Evolutionary conservation across 2,329 filamentous ascomycete species (phyloP).

Genomic region (Alternaria sp.): DNA sequence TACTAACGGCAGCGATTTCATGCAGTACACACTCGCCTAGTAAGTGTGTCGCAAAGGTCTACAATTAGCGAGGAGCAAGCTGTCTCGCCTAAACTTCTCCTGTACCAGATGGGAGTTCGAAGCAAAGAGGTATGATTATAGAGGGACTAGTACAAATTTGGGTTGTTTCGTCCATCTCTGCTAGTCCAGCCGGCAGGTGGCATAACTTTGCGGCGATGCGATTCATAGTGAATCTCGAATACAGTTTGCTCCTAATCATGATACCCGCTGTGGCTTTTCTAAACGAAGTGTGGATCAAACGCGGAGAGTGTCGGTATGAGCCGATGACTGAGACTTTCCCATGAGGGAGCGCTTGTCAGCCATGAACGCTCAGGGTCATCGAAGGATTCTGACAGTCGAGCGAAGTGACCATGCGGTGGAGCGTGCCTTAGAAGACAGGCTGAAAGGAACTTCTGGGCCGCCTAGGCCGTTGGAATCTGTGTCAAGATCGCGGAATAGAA

Average conservation of each 20-base stretch:
- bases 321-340: constrained; percentile 26
- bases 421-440: constrained; percentile 32
- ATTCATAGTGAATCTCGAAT: constrained; percentile 34
- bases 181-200: constrained; percentile 37
- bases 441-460: constrained; percentile 28
- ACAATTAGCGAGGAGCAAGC: constrained; percentile 27
- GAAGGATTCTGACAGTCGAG: constrained; percentile 22
- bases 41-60: constrained; percentile 30
- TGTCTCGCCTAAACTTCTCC: constrained; percentile 24
- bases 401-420: constrained; percentile 24
- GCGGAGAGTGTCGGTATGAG: constrained; percentile 20
- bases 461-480: constrained; percentile 22
- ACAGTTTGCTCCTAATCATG: constrained; percentile 18
- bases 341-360: constrained; percentile 14
- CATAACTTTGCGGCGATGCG: constrained; percentile 28
- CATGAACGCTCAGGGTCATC: constrained; percentile 9
- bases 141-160: constrained; percentile 32
- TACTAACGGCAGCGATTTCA: constrained; percentile 35
- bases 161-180: constrained; percentile 38
- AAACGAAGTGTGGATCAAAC: constrained; percentile 21
- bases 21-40: constrained; percentile 25
- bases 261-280: constrained; percentile 19
- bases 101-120: constrained; percentile 37
- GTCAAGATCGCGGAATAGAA: constrained; percentile 29
- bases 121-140: constrained; percentile 24